Conservation (phyloP, 106 monocot genomes). For the Apostasia shenzhenica region DNA sequence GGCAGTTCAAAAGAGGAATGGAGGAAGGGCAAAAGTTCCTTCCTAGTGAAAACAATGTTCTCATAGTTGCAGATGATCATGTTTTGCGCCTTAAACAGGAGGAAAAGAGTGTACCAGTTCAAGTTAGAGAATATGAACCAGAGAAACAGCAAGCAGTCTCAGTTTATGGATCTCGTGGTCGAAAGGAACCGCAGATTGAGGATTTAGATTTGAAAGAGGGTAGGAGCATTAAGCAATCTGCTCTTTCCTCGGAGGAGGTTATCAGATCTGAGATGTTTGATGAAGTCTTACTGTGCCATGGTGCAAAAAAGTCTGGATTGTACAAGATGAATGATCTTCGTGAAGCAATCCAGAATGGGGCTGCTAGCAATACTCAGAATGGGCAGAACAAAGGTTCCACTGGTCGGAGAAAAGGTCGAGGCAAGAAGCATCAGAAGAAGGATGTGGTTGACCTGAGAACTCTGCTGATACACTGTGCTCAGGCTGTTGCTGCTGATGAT, state of each 20-base stretch:
- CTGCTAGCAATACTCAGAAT: conserved; percentile 15
- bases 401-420: conserved; percentile 18
- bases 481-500: conserved; percentile 78
- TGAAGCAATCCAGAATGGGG: conserved; percentile 29
- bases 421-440: conserved; percentile 56
- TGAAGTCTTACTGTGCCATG: conserved; percentile 43
- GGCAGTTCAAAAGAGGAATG: conserved; percentile 56
- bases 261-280: conserved; percentile 54
- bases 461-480: conserved; percentile 72
- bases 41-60: conserved; percentile 40
- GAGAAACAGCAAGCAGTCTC: conserved; percentile 4
- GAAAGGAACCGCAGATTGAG: conserved; percentile 34
- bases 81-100: conserved; percentile 1
- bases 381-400: conserved; percentile 23
- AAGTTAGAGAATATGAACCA: conserved; percentile 13
- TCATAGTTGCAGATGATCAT: conserved; percentile 10
- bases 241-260: conserved; percentile 38
- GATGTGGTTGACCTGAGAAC: conserved; percentile 69
- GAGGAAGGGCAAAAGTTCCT: conserved; percentile 78
- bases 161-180: conserved; percentile 8
- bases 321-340: conserved; percentile 18
- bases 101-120: neutral
- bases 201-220: conserved; percentile 53
- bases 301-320: neutral
- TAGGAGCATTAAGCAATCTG: conserved; percentile 58